Base-by-base conservation (phyloP, 108 stramenopile species). In the Fragilaria radians region DNA sequence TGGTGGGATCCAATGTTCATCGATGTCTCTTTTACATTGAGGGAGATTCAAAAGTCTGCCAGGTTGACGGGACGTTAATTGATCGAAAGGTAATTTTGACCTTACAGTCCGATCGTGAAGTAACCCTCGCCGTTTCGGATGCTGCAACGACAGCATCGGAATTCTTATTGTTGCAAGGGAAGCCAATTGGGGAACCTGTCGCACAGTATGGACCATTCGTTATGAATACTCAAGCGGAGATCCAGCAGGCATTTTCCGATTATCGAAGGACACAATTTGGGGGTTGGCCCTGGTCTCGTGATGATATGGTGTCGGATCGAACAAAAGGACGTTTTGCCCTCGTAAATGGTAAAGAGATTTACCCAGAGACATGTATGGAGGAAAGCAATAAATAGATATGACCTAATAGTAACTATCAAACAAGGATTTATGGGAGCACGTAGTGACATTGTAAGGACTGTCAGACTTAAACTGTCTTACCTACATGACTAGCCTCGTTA, bases 141-240 rank as follows among this genome's bases (percentile, higher is more conserved):
- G 23, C 74, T 70, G 54, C 79, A 67, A 48, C 52, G 31, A 34
- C 27, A 69, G 51, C 62, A 17, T 47, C 32, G 3, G 73, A 85
- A 77, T 76, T 85, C 52, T 65, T 85, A 18, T 51, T 77, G 48
- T 42, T 89, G 28, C 83, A 82, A 52, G 88, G 88, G 0, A 79
- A 69, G 60, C 81, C 82, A 18, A 83, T 85, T 57, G 72, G 77
- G 28, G 83, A 95, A 68, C 88, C 89, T 0, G 87, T 95, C 3
- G 89, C 73, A 1, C 83, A 85, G 54, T 71, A 86, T 32, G 94
- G 94, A 11, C 94, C 94, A 0, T 95, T 95, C 70, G 94, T 91
- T 11, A 95, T 95, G 94, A 91, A 91, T 66, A 86, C 86, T 27
- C 60, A 52, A 29, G 49, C 83, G 5, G 94, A 93, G 64, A 87